Evolutionary conservation across 306 rosid species (phyloP).

Genomic region (Ochetophila trinervis): DNA sequence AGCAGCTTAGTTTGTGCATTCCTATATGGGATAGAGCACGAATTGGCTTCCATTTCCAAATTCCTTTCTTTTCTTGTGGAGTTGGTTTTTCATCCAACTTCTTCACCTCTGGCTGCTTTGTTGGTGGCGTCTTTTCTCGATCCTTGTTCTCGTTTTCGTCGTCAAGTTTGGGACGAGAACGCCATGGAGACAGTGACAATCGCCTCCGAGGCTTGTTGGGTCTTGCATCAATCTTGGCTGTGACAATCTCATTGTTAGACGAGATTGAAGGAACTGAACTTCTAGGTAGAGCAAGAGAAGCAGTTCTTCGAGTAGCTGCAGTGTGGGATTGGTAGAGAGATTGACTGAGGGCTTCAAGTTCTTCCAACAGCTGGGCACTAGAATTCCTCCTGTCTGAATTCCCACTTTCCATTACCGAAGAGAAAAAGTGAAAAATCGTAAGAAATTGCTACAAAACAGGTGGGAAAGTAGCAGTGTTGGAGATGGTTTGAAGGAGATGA

Average conservation of each 20-base stretch:
- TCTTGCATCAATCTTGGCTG: slow-evolving; percentile 20
- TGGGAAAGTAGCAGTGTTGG: not conserved
- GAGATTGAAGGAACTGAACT: slow-evolving; percentile 51
- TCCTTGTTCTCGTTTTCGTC: slow-evolving; percentile 29
- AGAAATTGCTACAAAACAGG: not conserved
- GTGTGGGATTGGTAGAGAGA: slow-evolving; percentile 72
- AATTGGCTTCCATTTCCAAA: slow-evolving; percentile 96
- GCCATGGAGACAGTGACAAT: slow-evolving; percentile 91
- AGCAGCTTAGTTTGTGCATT: slow-evolving; percentile 76
- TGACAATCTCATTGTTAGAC: slow-evolving; percentile 35
- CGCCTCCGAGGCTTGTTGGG: slow-evolving; percentile 53
- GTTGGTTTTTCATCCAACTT: slow-evolving; percentile 34
- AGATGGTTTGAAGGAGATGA: not conserved
- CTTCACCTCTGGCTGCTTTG: slow-evolving; percentile 31
- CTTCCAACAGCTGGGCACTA: slow-evolving; percentile 69
- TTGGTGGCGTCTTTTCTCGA: not conserved
- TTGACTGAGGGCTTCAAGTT: slow-evolving; percentile 79
- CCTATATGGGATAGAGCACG: slow-evolving; percentile 85
- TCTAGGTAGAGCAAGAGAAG: slow-evolving; percentile 87
- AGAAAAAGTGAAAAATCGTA: not conserved
- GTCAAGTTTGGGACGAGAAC: slow-evolving; percentile 56
- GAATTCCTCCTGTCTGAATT: slow-evolving; percentile 41
- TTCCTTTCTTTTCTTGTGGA: slow-evolving; percentile 61
- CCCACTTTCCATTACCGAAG: slow-evolving; percentile 50
- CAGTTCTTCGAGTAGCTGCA: slow-evolving; percentile 58